phyloP scores from a whole-genome alignment of 192 early-diverging fungal species.

The Chytriomyces sp. region DNA sequence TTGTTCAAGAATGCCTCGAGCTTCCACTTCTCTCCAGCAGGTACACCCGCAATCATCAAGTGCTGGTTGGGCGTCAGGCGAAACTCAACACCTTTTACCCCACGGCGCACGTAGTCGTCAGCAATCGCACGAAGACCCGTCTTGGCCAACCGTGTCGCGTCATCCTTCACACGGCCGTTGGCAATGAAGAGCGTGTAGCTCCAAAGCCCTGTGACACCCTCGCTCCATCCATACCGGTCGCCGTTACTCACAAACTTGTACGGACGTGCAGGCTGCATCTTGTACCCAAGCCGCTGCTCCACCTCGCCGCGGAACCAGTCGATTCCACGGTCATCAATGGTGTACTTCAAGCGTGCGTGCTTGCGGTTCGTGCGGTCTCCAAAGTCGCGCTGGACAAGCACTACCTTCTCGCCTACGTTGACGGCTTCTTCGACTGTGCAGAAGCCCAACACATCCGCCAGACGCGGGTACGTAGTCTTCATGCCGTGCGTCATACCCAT shows the following conservation, averaged over 20 bases:
- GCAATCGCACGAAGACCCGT: constrained; percentile 80
- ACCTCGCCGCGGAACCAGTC: constrained; percentile 89
- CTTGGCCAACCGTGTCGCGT: constrained; percentile 59
- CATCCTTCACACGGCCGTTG: constrained; percentile 91
- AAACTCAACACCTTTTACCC: constrained; percentile 73
- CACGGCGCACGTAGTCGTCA: constrained; percentile 16
- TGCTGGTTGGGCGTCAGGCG: constrained; percentile 93
- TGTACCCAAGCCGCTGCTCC: constrained; percentile 77
- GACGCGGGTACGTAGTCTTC: constrained; percentile 93
- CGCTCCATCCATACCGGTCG: constrained; percentile 93
- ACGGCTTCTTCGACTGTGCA: constrained; percentile 76
- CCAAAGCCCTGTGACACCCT: constrained; percentile 67
- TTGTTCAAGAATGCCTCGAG: constrained; percentile 70
- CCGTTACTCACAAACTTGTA: constrained; percentile 86
- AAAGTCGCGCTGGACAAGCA: constrained; percentile 90
- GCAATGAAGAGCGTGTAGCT: constrained; percentile 88
- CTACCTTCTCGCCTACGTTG: constrained; percentile 84
- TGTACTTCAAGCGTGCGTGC: constrained; percentile 98
- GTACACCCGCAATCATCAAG: constrained; percentile 62
- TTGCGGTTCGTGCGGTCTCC: constrained; percentile 97
- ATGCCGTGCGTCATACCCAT: constrained; percentile 99
- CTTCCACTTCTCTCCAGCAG: constrained; percentile 65
- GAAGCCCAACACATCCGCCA: constrained; percentile 80
- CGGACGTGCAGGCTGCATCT: constrained; percentile 65
- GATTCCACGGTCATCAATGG: constrained; percentile 92